phyloP scores from a whole-genome alignment of 345 rosid genomes.

The Bruguiera sexangula region DNA sequence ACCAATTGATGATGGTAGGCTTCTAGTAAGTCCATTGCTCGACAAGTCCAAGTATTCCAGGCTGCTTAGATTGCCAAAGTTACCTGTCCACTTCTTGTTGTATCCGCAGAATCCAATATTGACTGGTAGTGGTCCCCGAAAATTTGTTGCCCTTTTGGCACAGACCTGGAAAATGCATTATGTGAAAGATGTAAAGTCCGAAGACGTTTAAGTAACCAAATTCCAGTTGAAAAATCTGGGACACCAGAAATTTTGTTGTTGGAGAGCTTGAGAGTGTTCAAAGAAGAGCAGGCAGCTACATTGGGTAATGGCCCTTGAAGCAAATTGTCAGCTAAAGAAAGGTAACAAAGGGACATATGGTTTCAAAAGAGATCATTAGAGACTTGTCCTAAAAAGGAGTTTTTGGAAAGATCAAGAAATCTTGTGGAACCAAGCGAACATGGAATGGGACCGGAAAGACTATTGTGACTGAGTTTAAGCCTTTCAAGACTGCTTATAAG shows the following conservation, averaged over 20 bases:
- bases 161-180: slow-evolving; percentile 53
- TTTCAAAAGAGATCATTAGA: too few species aligned
- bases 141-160: slow-evolving; percentile 56
- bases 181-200: slow-evolving; percentile 69
- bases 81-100: slow-evolving; percentile 54
- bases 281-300: too few species aligned
- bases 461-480: slow-evolving; percentile 63
- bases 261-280: too few species aligned
- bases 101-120: slow-evolving; percentile 72
- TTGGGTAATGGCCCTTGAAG: too few species aligned
- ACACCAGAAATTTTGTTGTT: too few species aligned
- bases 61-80: slow-evolving; percentile 46
- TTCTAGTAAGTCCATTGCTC: slow-evolving; percentile 26
- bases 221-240: too few species aligned
- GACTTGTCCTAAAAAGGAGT: too few species aligned
- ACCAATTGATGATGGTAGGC: too few species aligned
- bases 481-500: slow-evolving; percentile 38
- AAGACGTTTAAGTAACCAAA: slow-evolving; percentile 42
- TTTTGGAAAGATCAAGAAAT: slow-evolving; percentile 25
- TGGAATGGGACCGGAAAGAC: slow-evolving; percentile 61
- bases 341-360: too few species aligned
- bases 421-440: slow-evolving; percentile 43
- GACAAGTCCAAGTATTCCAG: slow-evolving; percentile 61
- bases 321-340: too few species aligned
- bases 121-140: slow-evolving; percentile 55